Conservation (phyloP, 2,329 filamentous ascomycete genomes). For the Pseudocercospora fijiensis region DNA sequence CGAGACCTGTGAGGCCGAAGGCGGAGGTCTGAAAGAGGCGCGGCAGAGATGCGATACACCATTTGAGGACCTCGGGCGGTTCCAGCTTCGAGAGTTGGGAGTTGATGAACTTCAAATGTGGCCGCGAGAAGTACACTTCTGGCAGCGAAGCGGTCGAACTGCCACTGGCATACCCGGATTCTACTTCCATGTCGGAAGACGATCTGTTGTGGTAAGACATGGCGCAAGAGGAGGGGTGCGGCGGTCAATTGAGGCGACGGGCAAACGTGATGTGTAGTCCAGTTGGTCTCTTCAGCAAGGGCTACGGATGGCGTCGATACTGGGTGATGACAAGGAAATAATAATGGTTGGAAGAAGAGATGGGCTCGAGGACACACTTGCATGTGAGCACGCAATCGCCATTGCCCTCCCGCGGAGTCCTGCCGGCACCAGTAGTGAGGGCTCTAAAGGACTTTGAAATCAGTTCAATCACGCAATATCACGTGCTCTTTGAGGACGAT, state of each 20-base stretch:
- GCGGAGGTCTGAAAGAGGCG: constrained; percentile 48
- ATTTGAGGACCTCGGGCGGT: constrained; percentile 85
- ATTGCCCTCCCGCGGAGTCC: background rate
- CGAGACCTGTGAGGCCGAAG: constrained; percentile 53
- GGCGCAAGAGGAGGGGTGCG: background rate
- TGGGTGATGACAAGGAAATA: background rate
- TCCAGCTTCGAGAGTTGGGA: constrained; percentile 81
- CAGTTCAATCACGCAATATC: background rate
- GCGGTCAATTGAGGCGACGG: background rate
- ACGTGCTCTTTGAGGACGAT: background rate
- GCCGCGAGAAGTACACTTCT: constrained; percentile 78
- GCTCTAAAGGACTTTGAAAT: background rate
- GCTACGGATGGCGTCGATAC: background rate
- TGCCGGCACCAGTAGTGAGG: background rate
- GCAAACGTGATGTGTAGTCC: background rate
- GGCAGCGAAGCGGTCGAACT: constrained; percentile 65
- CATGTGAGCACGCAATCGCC: background rate
- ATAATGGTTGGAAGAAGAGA: background rate
- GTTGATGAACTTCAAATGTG: constrained; percentile 89
- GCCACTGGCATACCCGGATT: constrained; percentile 83
- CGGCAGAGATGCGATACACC: constrained; percentile 87
- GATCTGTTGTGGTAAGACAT: constrained; percentile 24
- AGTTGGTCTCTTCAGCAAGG: background rate
- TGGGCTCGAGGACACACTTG: background rate
- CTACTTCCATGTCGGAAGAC: constrained; percentile 45